Evolutionary conservation across 2,329 filamentous ascomycete species (phyloP).

Genomic region (Fusarium sp.): DNA sequence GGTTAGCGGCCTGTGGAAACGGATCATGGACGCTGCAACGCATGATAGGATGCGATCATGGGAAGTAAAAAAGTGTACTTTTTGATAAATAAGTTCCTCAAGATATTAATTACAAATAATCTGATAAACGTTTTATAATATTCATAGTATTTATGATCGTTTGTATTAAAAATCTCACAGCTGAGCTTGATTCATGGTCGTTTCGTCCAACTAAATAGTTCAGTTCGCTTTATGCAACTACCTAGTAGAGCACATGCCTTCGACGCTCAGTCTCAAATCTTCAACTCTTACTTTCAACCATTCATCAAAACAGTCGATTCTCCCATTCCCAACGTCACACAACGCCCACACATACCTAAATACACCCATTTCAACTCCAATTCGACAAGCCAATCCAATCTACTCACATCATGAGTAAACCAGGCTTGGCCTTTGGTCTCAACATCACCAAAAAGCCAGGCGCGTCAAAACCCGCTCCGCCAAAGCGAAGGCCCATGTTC

Average conservation of each 20-base stretch:
- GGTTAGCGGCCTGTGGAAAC: conserved; percentile 29
- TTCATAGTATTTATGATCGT: not conserved
- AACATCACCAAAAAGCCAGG: conserved; percentile 71
- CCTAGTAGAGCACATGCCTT: not conserved
- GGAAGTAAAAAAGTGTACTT: not conserved
- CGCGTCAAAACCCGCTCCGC: conserved; percentile 62
- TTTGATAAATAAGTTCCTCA: not conserved
- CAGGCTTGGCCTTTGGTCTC: conserved; percentile 67
- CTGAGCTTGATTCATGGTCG: not conserved
- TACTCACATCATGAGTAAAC: conserved; percentile 60
- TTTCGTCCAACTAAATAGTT: not conserved
- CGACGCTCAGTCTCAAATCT: conserved; percentile 8
- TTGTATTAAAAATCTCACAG: not conserved
- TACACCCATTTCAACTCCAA: not conserved
- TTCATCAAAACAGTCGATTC: not conserved
- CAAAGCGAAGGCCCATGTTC: conserved; percentile 69
- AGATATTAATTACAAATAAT: not conserved
- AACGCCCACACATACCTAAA: not conserved
- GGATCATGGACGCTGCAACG: conserved; percentile 3
- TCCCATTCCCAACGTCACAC: conserved; percentile 7
- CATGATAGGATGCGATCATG: not conserved
- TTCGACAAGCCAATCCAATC: not conserved
- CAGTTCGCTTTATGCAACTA: not conserved
- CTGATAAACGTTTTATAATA: not conserved
- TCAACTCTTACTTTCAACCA: conserved; percentile 24